phyloP scores from a whole-genome alignment of 345 rosid genomes.

The Cardiospermum halicacabum region DNA sequence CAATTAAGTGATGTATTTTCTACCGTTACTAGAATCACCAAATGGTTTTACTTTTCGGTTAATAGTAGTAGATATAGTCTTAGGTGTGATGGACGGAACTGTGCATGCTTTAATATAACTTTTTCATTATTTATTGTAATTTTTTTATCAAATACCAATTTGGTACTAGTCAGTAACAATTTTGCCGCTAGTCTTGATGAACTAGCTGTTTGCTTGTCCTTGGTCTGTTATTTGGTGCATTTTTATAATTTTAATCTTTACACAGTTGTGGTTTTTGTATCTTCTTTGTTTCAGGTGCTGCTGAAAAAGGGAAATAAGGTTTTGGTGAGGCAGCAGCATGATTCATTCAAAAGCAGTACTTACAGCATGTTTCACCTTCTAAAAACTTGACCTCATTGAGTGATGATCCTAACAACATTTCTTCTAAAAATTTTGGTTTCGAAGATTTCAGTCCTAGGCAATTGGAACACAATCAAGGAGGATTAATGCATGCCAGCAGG shows the following conservation, averaged over 20 bases:
- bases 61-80: neutral
- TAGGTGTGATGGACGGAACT: too few species aligned
- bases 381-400: slow-evolving; percentile 32
- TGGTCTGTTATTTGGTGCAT: slow-evolving; percentile 7
- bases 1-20: too few species aligned
- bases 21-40: too few species aligned
- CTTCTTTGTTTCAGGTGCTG: slow-evolving; percentile 57
- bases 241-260: neutral
- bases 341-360: slow-evolving; percentile 78
- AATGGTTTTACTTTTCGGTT: neutral
- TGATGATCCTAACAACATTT: slow-evolving; percentile 58
- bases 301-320: slow-evolving; percentile 78
- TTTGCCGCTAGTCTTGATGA: neutral
- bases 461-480: slow-evolving; percentile 55
- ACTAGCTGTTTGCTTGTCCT: slow-evolving; percentile 3
- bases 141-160: neutral
- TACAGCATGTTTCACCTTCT: slow-evolving; percentile 41
- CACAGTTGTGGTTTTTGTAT: neutral
- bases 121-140: neutral
- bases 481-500: slow-evolving; percentile 30
- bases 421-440: slow-evolving; percentile 34
- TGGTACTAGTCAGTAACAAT: neutral
- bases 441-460: slow-evolving; percentile 74
- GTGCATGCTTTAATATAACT: neutral
- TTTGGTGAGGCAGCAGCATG: slow-evolving; percentile 87